phyloP scores from a whole-genome alignment of 2,329 filamentous ascomycete species.

The Xylariaceae sp. region DNA sequence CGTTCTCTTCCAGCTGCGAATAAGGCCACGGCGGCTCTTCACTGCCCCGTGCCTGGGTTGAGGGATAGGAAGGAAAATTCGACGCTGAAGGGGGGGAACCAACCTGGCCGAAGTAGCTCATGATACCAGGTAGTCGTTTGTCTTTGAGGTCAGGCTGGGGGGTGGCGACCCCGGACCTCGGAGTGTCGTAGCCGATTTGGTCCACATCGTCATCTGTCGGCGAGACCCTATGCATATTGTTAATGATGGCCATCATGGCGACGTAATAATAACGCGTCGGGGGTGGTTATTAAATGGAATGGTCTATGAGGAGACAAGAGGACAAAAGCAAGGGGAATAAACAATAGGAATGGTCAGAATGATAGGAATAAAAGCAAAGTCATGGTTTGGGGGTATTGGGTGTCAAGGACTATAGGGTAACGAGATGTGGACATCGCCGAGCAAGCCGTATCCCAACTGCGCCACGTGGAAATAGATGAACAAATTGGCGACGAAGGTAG shows the following conservation, averaged over 20 bases:
- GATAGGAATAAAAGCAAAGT: constrained; percentile 10
- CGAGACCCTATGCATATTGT: constrained; percentile 49
- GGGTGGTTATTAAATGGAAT: background rate
- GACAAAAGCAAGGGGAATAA: constrained; percentile 1
- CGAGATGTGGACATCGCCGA: constrained; percentile 9
- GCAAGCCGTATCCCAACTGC: constrained; percentile 10
- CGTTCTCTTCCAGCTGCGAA: constrained; percentile 32
- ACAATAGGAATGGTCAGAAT: constrained; percentile 14
- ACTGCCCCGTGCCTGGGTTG: constrained; percentile 37
- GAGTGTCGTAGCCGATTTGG: constrained; percentile 78
- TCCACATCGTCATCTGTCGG: constrained; percentile 66
- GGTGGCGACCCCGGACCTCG: constrained; percentile 85
- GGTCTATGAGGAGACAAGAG: background rate
- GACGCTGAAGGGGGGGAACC: constrained; percentile 70
- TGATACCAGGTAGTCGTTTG: constrained; percentile 91
- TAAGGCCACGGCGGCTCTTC: constrained; percentile 31
- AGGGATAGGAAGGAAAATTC: constrained; percentile 35
- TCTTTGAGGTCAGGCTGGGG: constrained; percentile 90
- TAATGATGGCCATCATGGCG: constrained; percentile 44
- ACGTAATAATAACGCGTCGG: background rate
- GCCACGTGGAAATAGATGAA: constrained; percentile 7
- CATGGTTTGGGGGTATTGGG: constrained; percentile 15
- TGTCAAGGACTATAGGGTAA: constrained; percentile 9
- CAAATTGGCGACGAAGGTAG: constrained; percentile 6
- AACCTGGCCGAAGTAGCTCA: constrained; percentile 99